A percentile compares a stretch with the other conserved stretches of the same genome.
Evolutionary conservation across 2,329 filamentous ascomycete species (phyloP).

Genomic region (Aspergillus brunneoviolaceus): DNA sequence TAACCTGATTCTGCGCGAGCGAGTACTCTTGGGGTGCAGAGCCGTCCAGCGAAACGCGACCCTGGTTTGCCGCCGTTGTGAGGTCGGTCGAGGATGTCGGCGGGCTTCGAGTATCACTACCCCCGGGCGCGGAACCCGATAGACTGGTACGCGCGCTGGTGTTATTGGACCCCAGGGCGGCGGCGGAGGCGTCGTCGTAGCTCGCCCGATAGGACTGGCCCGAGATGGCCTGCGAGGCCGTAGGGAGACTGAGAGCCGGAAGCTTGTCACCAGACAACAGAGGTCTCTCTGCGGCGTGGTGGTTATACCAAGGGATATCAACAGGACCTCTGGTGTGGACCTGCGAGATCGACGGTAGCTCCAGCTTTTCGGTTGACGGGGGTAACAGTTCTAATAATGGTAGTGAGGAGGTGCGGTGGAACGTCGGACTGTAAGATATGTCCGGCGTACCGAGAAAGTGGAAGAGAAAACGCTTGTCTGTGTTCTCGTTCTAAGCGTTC

Average conservation of each 20-base stretch:
- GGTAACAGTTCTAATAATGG: slow-evolving; percentile 30
- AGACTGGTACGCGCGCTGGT: slow-evolving; percentile 57
- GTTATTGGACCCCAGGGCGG: slow-evolving; percentile 49
- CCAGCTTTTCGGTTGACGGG: slow-evolving; percentile 79
- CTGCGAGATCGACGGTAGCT: slow-evolving; percentile 83
- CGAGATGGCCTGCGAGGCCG: slow-evolving; percentile 64
- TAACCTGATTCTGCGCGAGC: slow-evolving; percentile 34
- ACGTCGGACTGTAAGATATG: slow-evolving; percentile 24
- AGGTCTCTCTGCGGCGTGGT: slow-evolving; percentile 63
- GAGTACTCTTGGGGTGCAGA: slow-evolving; percentile 35
- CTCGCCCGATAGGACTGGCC: slow-evolving; percentile 73
- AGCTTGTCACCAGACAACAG: slow-evolving; percentile 72
- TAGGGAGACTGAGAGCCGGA: slow-evolving; percentile 68
- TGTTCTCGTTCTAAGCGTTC: slow-evolving; percentile 1
- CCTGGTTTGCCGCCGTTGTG: slow-evolving; percentile 49
- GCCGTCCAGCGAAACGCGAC: slow-evolving; percentile 36
- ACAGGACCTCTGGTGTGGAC: slow-evolving; percentile 75
- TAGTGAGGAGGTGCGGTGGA: slow-evolving; percentile 11
- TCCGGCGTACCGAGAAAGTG: slow-evolving; percentile 22
- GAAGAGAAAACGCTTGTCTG: background rate
- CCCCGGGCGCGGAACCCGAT: slow-evolving; percentile 53
- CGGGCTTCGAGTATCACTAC: slow-evolving; percentile 64
- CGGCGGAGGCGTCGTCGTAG: slow-evolving; percentile 60
- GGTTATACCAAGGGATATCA: slow-evolving; percentile 69
- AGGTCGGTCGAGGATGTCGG: slow-evolving; percentile 58